phyloP scores from a whole-genome alignment of 331 rosid species.

The Acacia concinna region DNA sequence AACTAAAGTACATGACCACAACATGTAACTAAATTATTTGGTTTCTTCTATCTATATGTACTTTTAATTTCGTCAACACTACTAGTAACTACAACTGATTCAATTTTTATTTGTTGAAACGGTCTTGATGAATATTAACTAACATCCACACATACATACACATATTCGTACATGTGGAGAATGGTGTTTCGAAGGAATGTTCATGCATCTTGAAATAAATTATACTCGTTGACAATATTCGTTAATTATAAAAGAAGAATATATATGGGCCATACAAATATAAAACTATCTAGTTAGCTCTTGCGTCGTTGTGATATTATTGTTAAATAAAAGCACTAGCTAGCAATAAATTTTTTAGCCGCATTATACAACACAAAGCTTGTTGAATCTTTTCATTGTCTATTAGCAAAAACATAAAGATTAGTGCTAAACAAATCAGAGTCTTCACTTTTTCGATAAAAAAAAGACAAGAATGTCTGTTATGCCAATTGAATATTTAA shows the following conservation, averaged over 20 bases:
- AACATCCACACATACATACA: background rate
- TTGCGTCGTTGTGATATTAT: constrained; percentile 16
- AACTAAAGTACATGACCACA: background rate
- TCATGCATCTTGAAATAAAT: constrained; percentile 44
- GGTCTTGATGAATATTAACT: background rate
- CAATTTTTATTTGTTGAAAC: background rate
- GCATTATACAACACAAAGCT: constrained; percentile 36
- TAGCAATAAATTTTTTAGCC: constrained; percentile 34
- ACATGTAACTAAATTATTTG: background rate
- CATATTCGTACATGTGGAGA: background rate
- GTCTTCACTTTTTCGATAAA: constrained; percentile 3
- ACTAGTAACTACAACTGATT: background rate
- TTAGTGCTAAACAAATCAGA: constrained; percentile 34
- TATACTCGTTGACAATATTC: constrained; percentile 34
- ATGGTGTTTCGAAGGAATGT: constrained; percentile 12
- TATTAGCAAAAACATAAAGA: constrained; percentile 30
- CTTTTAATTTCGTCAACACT: background rate
- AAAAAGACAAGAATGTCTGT: constrained; percentile 32
- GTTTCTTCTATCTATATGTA: background rate
- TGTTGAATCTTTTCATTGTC: constrained; percentile 47
- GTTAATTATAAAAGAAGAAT: background rate
- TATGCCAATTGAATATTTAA: constrained; percentile 15
- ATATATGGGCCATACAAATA: constrained; percentile 24
- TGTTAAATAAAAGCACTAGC: constrained; percentile 32
- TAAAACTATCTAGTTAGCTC: background rate